Evolutionary conservation across 441 rosid genomes (phyloP), one percentile per base, ranked within the genome.

Genomic region (Jatropha podagrica): DNA sequence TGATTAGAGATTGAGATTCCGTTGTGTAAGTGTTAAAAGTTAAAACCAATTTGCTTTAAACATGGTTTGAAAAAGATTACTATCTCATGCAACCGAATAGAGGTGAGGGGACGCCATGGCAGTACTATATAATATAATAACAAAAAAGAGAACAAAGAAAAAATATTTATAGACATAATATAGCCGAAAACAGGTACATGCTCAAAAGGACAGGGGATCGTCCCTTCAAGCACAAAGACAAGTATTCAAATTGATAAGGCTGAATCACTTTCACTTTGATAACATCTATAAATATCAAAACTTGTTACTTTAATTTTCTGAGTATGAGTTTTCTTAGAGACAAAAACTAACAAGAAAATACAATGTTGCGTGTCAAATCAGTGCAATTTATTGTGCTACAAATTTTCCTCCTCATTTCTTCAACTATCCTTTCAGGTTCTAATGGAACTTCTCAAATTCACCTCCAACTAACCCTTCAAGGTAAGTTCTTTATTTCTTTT

Each of bases 381-480:
- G 65, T 61, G 44, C 32, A 44, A 32, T 69, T 27, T 20, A 73
- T 80, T 27, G 74, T 85, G 32, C 48, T 70, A 55, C 70, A 46
- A 62, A 69, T 67, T 20, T 72, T 37, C 13, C 20, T 85, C 59
- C 61, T 84, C 63, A 37, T 83, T 72, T 70, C 71, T 20, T 83
- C 83, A 32, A 41, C 85, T 64, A 73, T 80, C 41, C 27, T 80
- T 32, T 81, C 80, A 38, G 68, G 78, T 7, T 77, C 81, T 44
- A 75, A 72, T 76, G 87, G 76, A 68, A 74, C 65, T 74, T 70
- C 83, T 66, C 75, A 82, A 38, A 69, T 79, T 72, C 77, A 41
- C 32, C 69, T 37, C 49, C 74, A n/a, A 7, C 68, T 72, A 49
- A 44, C 51, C 77, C 20, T 70, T 79, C 80, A 60, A 80, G 81